Base-by-base conservation (phyloP, 129 eudicot genomes). In the Tagetes erecta region DNA sequence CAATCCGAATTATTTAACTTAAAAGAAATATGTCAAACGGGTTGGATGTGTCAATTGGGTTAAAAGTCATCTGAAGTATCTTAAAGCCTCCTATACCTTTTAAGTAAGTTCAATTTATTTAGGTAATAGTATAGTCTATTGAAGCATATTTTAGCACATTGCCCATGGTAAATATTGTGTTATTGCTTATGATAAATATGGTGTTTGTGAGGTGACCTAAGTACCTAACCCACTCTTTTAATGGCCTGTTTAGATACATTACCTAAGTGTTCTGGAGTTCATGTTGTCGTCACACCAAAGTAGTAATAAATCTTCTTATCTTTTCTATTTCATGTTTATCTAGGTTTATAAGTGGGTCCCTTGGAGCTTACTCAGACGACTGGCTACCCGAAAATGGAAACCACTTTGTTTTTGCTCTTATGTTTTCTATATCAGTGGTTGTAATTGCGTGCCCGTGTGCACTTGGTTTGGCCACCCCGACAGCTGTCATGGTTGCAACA, bases 361-460 rank as follows among this genome's bases (percentile, higher is more conserved):
- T 86, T 67, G 97, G 96, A 82, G 86, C 81, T 45, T 91, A 91
- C 81, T 91, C 99, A 34, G 81, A 82, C 33, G 86, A 83, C 2
- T 95, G 99, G 99, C 76, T 95, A 45, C 96, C 99, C 27, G 88
- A 87, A 77, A 82, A 88, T 55, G 88, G 97, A 40, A 95, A 88
- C 83, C 86, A 86, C 80, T 95, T 95, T 81, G 97, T 88, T 67
- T 95, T 95, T 50, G 77, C 99, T 20, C 97, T 95, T 73, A 95
- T 95, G 99, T 95, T 95, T 83, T 75, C 99, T 34, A 91, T 95
- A 85, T 88, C 99, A 35, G 97, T 91, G 53, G 94, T 95, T 33
- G 99, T 95, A 69, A 91, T 95, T 72, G 97, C 99, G 58, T 95
- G 99, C 45, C 99, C 99, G 39, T 95, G 99, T 77, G 99, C 99